Evolutionary conservation across 805 yeast genomes (phyloP), one percentile per base, ranked within the genome.

Genomic region (Lipomyces lipofer): DNA sequence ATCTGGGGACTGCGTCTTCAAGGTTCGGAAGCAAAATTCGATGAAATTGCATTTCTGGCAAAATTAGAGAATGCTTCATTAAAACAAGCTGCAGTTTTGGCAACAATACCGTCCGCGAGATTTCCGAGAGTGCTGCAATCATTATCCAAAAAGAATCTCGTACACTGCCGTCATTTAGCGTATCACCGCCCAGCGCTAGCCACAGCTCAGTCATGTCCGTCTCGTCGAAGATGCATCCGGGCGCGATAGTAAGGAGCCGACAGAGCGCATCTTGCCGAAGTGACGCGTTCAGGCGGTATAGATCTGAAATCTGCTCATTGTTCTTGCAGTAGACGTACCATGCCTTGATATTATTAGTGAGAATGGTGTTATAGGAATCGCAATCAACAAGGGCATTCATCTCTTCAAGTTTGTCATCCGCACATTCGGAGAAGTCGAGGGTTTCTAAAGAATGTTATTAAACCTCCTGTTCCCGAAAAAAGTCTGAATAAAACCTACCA

Each of bases 221-320:
- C 2, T 2, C 4, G 24, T n/a, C 29, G 9, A 43, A 22, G 13
- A 46, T 43, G 33, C 42, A 33, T 4, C 44, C 43, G 25, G 54
- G 54, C 6, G 42, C 30, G 2, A 47, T 13, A 7, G 30, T 8
- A 21, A 54, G 27, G 10, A 54, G 22, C 19, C 30, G 15, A 12
- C 28, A 17, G 22, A 54, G 33, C 33, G 50, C 32, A 24, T 54
- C 55, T 33, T 54, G 59, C 7, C 59, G 51, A 19, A 54, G 15
- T 9, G 8, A 25, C 8, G 49, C 50, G 43, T 49, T 53, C 21
- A 53, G 32, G 9, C n/a, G 30, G 45, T 43, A 49, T 15, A 53
- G 25, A 10, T 45, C 42, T 12, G 30, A 17, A 4, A 49, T 45
- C 19, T 36, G 53, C n/a, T 33, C 25, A 15, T 29, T 30, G 22